Conservation (phyloP, 495 filamentous ascomycete species). For the Hyaloscypha variabilis region DNA sequence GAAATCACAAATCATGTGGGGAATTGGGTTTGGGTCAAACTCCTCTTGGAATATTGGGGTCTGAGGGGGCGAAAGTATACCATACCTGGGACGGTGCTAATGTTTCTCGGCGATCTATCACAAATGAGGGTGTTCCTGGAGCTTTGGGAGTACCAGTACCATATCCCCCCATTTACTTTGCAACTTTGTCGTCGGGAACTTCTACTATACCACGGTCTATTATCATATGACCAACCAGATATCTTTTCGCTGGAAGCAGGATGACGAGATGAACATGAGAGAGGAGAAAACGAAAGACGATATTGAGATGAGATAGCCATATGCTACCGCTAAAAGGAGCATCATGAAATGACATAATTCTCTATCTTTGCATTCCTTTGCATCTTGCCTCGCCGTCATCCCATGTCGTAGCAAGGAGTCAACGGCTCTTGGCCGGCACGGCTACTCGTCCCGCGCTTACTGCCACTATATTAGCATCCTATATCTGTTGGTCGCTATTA, state of each 20-base stretch:
- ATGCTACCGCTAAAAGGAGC: not conserved
- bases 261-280: not conserved
- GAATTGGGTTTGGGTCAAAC: constrained; percentile 10
- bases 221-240: not conserved
- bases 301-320: not conserved
- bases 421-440: too few species aligned
- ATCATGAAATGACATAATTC: not conserved
- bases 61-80: not conserved
- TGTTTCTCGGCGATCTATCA: not conserved
- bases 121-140: not conserved
- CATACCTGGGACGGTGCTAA: not conserved
- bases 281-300: not conserved
- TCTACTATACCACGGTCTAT: constrained; percentile 1
- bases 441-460: too few species aligned
- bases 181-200: not conserved
- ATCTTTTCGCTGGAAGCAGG: not conserved
- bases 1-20: constrained; percentile 7
- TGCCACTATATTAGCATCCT: too few species aligned
- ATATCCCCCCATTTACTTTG: not conserved
- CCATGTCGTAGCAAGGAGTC: too few species aligned
- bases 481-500: too few species aligned
- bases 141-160: not conserved
- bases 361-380: not conserved
- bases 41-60: constrained; percentile 9
- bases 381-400: not conserved